Evolutionary conservation across 208 protist species (phyloP), one percentile per base, ranked within the genome.

Genomic region (Strigomonas culicis): DNA sequence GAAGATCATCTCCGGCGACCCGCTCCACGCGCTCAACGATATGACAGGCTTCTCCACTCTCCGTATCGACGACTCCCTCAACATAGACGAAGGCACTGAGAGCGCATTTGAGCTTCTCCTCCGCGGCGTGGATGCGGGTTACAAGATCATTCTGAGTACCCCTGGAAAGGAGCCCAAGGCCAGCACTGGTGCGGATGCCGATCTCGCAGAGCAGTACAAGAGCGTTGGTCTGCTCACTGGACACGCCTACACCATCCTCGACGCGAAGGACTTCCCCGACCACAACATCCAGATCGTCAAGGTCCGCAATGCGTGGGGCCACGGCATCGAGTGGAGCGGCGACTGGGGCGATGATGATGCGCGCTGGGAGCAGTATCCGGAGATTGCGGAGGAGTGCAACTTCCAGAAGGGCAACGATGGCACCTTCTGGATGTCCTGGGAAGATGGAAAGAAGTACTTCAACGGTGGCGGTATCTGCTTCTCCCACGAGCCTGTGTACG

Each of bases 361-460:
- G 68, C 90, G 36, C 72, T 95, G n/a, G 92, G 77, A 49, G 52
- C 71, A 66, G 22, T 49, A 70, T 22, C 56, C 76, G 57, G 51
- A 67, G 43, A 57, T 53, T 36, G 51, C 60, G 19, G 31, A 55
- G 19, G 84, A 80, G 21, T 70, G 75, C 65, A 73, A 70, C 31
- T 63, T 64, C 17, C 47, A 30, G 27, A 17, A 27, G 27, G 49
- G 70, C 27, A 69, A 57, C 46, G 80, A 79, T 64, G 80, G 80
- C 24, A 75, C 75, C 27, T 82, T 90, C 66, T 90, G 74, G 73
- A 83, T 90, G 72, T 72, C 72, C 55, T 83, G 74, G 80, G 59
- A 57, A 41, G 78, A 90, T 36, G 80, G 67, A 22, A 55, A 75
- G 39, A 13, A 70, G 66, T 77, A 69, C 60, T 93, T 93, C 60